Conservation (phyloP, 2,329 filamentous ascomycete species). For the Aspergillus pseudoterreus region DNA sequence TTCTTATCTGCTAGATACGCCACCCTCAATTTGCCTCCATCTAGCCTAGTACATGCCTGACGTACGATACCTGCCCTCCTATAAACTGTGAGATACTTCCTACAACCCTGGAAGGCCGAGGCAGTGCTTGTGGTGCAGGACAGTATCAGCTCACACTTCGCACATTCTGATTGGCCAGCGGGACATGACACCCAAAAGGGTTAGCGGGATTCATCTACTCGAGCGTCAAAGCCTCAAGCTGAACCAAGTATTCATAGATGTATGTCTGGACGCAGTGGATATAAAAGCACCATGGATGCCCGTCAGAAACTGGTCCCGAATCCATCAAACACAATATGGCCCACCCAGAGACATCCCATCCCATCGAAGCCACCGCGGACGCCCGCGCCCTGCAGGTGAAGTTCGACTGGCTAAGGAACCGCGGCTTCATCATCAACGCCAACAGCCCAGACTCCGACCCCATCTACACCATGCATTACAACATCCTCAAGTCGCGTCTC, state of each 20-base stretch:
- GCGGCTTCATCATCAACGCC: slow-evolving; percentile 17
- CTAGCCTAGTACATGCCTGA: too few species aligned
- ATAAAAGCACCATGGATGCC: too few species aligned
- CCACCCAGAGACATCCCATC: not conserved
- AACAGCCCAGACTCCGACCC: slow-evolving; percentile 11
- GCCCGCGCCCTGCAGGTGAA: slow-evolving; percentile 16
- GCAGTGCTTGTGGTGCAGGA: too few species aligned
- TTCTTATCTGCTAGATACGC: too few species aligned
- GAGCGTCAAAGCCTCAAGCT: too few species aligned
- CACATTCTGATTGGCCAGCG: slow-evolving; percentile 1
- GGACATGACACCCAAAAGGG: not conserved
- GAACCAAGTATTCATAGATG: too few species aligned
- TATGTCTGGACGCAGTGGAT: too few species aligned
- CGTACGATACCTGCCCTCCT: too few species aligned
- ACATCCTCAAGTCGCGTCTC: slow-evolving; percentile 10
- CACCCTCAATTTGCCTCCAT: too few species aligned
- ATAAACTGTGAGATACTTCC: too few species aligned
- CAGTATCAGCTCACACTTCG: not conserved
- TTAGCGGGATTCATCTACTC: not conserved
- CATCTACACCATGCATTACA: slow-evolving; percentile 21
- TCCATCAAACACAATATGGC: not conserved
- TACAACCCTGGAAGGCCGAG: too few species aligned
- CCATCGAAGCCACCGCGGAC: not conserved
- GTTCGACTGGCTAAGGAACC: slow-evolving; percentile 26
- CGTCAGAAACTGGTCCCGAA: not conserved